A percentile compares a stretch with the other conserved stretches of the same genome.
phyloP scores from a whole-genome alignment of 345 rosid species.

The Aquilaria yunnanensis region DNA sequence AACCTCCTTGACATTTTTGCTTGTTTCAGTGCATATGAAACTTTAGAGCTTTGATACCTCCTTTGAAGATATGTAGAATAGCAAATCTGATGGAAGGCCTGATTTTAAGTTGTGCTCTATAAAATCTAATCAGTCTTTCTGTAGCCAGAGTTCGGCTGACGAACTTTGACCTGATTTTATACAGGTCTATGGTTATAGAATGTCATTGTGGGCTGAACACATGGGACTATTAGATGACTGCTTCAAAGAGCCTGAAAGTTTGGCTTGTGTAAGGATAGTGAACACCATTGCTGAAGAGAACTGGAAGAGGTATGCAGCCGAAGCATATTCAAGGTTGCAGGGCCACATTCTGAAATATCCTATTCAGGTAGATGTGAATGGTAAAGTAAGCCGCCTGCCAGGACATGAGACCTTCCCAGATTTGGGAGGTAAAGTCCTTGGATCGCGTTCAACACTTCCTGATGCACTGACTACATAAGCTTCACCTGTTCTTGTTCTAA shows the following conservation, averaged over 20 bases:
- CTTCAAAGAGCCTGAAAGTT: slow-evolving; percentile 46
- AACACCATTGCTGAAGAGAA: slow-evolving; percentile 67
- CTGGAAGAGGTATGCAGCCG: slow-evolving; percentile 50
- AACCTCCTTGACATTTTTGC: background rate
- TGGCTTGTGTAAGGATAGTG: slow-evolving; percentile 55
- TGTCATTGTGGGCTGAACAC: slow-evolving; percentile 96
- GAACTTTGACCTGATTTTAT: background rate
- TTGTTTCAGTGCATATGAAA: background rate
- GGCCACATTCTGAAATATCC: slow-evolving; percentile 81
- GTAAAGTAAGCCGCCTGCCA: slow-evolving; percentile 49
- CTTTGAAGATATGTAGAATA: background rate
- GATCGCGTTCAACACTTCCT: slow-evolving; percentile 61
- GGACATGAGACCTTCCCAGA: slow-evolving; percentile 73
- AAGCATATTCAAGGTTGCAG: slow-evolving; percentile 38
- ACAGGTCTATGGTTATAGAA: slow-evolving; percentile 74
- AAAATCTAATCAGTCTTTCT: background rate
- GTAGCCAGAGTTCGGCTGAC: background rate
- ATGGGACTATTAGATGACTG: slow-evolving; percentile 36
- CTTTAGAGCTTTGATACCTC: background rate
- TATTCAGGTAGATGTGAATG: slow-evolving; percentile 36
- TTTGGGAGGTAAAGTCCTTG: slow-evolving; percentile 78
- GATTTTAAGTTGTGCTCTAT: background rate
- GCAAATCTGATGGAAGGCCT: background rate
- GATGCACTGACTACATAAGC: slow-evolving; percentile 61
- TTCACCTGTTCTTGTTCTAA: background rate